These are phyloP conservation scores for Berkeleyomyces rouxiae DNA, from an alignment of 2,329 filamentous ascomycete species.

Conservation along the genomic window DNA sequence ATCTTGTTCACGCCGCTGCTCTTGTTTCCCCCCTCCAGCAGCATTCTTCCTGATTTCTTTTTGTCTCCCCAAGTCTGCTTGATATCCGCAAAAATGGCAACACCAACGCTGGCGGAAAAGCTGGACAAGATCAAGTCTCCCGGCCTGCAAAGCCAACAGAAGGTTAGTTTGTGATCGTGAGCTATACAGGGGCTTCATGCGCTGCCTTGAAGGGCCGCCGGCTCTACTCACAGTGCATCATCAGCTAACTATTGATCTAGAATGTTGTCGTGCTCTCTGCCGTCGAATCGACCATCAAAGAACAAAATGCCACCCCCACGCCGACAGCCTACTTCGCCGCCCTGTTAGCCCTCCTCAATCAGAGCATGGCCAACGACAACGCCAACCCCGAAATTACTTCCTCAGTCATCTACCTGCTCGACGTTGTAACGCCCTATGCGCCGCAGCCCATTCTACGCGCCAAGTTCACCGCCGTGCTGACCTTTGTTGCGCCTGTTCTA, in stretches of 20 bases:
- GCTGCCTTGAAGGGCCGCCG: no score
- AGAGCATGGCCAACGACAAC: constrained; percentile 51
- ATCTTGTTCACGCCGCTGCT: not conserved
- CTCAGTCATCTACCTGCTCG: constrained; percentile 87
- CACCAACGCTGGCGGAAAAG: constrained; percentile 58
- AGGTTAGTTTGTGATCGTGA: constrained; percentile 34
- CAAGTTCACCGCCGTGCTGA: constrained; percentile 89
- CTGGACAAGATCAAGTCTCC: constrained; percentile 95
- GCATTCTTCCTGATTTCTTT: not conserved
- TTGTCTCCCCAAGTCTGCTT: constrained; percentile 14
- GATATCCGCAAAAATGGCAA: constrained; percentile 25
- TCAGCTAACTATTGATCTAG: constrained; percentile 25
- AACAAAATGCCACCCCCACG: constrained; percentile 68
- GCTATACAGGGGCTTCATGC: no score
- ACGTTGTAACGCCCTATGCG: constrained; percentile 72
- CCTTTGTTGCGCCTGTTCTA: constrained; percentile 68
- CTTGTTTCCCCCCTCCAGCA: not conserved
- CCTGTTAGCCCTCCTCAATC: constrained; percentile 71
- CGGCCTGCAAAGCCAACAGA: constrained; percentile 87
- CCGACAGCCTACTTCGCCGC: constrained; percentile 91
- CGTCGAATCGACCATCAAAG: constrained; percentile 80
- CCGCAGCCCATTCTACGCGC: constrained; percentile 76
- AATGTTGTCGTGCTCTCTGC: constrained; percentile 75
- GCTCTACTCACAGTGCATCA: no score
- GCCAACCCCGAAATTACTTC: constrained; percentile 69